Conservation (phyloP, 208 protist genomes). For the Porcisia deanei region DNA sequence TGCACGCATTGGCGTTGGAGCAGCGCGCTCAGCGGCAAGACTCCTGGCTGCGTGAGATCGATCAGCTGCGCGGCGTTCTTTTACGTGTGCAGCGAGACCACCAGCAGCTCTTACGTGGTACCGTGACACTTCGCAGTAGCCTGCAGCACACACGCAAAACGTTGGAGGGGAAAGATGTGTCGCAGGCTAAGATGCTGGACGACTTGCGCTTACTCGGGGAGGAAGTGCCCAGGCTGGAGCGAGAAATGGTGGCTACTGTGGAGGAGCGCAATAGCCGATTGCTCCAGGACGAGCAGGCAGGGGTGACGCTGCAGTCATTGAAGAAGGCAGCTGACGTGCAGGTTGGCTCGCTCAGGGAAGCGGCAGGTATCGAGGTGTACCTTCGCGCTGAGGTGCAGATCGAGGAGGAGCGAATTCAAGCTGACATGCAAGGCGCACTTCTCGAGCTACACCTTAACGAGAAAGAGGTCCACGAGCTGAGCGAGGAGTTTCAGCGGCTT, state of each 20-base stretch:
- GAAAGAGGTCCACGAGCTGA: conserved; percentile 44
- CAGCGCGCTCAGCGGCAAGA: conserved; percentile 29
- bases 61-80: conserved; percentile 21
- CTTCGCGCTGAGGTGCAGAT: conserved; percentile 57
- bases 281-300: conserved; percentile 22
- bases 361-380: conserved; percentile 43
- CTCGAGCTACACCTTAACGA: conserved; percentile 73
- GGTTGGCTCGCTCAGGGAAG: conserved; percentile 26
- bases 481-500: conserved; percentile 44
- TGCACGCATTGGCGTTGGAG: conserved; percentile 24
- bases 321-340: conserved; percentile 45
- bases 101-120: conserved; percentile 36
- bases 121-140: conserved; percentile 31
- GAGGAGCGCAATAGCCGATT: conserved; percentile 1
- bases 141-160: conserved; percentile 19
- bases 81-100: conserved; percentile 27
- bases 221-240: conserved; percentile 20
- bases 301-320: conserved; percentile 46
- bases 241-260: conserved; percentile 12
- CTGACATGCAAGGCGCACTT: conserved; percentile 40
- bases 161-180: conserved; percentile 6
- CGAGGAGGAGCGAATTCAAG: conserved; percentile 48
- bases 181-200: conserved; percentile 10
- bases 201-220: conserved; percentile 29
- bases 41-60: conserved; percentile 27